Evolutionary conservation across 192 early-diverging fungal genomes (phyloP).

Genomic region (Backusella tarrabulga): DNA sequence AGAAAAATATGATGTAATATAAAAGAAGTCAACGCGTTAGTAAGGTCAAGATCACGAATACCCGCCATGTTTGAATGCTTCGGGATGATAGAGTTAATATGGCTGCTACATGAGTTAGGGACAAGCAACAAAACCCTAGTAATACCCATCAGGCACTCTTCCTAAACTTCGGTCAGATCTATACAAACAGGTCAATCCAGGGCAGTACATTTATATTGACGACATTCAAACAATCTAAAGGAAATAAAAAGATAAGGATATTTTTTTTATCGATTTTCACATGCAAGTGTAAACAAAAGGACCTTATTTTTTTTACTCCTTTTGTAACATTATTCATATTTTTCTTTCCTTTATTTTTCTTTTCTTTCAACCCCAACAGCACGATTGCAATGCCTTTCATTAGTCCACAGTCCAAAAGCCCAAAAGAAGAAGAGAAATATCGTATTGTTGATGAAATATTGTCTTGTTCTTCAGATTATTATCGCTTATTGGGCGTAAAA

Average conservation of each 20-base stretch:
- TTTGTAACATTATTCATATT: conserved; percentile 13
- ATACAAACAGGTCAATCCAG: neutral
- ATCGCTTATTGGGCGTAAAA: conserved; percentile 44
- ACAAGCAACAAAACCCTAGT: neutral
- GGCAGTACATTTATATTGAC: neutral
- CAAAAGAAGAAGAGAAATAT: conserved; percentile 26
- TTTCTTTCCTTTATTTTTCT: conserved; percentile 16
- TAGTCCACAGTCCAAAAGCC: neutral
- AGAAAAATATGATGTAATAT: neutral
- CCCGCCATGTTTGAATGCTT: neutral
- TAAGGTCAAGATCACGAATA: neutral
- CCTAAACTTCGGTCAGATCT: neutral
- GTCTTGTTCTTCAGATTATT: conserved; percentile 41
- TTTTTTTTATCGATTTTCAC: conserved; percentile 2
- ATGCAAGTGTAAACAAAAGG: conserved; percentile 9
- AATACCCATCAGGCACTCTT: neutral
- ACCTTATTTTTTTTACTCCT: neutral
- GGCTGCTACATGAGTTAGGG: neutral
- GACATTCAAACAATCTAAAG: neutral
- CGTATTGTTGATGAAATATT: conserved; percentile 49
- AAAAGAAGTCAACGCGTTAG: neutral
- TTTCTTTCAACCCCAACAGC: conserved; percentile 9
- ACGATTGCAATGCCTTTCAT: conserved; percentile 14
- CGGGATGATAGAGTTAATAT: neutral
- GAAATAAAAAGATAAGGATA: neutral